Conservation (phyloP, 2,329 filamentous ascomycete genomes). For the Leptoxyphium fumago region DNA sequence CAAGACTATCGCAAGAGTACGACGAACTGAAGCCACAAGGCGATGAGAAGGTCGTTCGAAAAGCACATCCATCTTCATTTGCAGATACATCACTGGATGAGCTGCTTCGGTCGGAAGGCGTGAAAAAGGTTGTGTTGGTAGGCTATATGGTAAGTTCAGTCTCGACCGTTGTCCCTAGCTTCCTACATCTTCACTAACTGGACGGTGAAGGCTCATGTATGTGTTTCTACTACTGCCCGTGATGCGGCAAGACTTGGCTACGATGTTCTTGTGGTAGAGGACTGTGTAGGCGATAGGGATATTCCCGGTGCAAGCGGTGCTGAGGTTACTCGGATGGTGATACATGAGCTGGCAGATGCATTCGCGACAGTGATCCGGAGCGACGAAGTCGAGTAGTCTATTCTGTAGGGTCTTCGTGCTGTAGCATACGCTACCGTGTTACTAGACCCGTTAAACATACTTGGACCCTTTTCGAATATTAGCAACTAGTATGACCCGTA, state of each 20-base stretch:
- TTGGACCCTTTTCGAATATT: slow-evolving; percentile 15
- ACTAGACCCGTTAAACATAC: slow-evolving; percentile 14
- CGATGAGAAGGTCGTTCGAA: slow-evolving; percentile 43
- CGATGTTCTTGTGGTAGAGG: slow-evolving; percentile 46
- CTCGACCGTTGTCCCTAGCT: too few relatives aligned
- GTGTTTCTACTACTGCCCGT: slow-evolving; percentile 48
- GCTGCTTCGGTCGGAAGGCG: slow-evolving; percentile 34
- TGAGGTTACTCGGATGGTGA: slow-evolving; percentile 37
- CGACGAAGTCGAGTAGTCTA: slow-evolving; percentile 28
- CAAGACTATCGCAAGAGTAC: slow-evolving; percentile 45
- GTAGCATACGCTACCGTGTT: slow-evolving; percentile 9
- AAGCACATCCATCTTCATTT: slow-evolving; percentile 45
- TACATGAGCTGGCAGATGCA: slow-evolving; percentile 47
- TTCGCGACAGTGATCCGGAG: slow-evolving; percentile 47
- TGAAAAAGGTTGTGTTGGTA: slow-evolving; percentile 47
- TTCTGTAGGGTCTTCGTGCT: neutral
- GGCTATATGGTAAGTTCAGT: slow-evolving; percentile 38
- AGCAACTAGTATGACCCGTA: slow-evolving; percentile 9
- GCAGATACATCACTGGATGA: slow-evolving; percentile 44
- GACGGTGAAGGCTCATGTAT: slow-evolving; percentile 43
- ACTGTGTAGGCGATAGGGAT: slow-evolving; percentile 50
- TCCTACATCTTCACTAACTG: too few relatives aligned
- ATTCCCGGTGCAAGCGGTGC: slow-evolving; percentile 47
- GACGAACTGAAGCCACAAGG: slow-evolving; percentile 40
- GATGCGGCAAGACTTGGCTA: slow-evolving; percentile 46